Conservation (phyloP, 495 filamentous ascomycete species). For the Friedmanniomyces endolithicus region DNA sequence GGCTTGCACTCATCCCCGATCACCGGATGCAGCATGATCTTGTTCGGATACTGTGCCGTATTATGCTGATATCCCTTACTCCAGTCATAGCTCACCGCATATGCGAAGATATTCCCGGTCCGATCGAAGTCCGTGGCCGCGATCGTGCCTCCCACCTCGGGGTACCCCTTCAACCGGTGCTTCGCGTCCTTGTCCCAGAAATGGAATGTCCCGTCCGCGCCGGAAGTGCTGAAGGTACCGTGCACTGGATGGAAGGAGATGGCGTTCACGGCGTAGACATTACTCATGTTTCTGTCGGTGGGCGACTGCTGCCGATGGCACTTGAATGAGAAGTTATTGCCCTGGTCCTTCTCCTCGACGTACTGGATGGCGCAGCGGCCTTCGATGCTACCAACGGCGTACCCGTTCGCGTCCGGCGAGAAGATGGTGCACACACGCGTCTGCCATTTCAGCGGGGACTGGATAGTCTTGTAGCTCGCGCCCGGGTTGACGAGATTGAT, state of each 20-base stretch:
- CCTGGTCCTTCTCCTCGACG: conserved; percentile 71
- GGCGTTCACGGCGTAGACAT: conserved; percentile 80
- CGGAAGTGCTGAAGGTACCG: conserved; percentile 83
- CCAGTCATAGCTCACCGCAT: conserved; percentile 91
- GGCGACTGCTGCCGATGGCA: conserved; percentile 71
- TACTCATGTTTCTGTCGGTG: conserved; percentile 50
- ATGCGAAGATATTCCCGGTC: conserved; percentile 72
- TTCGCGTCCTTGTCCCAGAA: conserved; percentile 76
- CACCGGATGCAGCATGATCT: conserved; percentile 78
- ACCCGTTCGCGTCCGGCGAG: conserved; percentile 60
- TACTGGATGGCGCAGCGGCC: conserved; percentile 84
- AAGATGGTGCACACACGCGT: conserved; percentile 77
- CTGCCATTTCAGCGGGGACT: conserved; percentile 80
- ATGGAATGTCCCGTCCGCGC: conserved; percentile 78
- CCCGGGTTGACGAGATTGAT: conserved; percentile 67
- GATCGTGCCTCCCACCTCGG: conserved; percentile 70
- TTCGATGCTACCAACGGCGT: conserved; percentile 79
- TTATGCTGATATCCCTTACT: conserved; percentile 73
- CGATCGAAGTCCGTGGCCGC: conserved; percentile 65
- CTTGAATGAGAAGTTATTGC: conserved; percentile 82
- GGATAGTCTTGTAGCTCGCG: conserved; percentile 69
- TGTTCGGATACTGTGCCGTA: conserved; percentile 55
- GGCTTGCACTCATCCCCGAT: conserved; percentile 71
- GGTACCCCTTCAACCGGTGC: conserved; percentile 75
- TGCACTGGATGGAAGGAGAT: conserved; percentile 81